Evolutionary conservation across 2,329 filamentous ascomycete species (phyloP).

Genomic region (Fusarium palustre): DNA sequence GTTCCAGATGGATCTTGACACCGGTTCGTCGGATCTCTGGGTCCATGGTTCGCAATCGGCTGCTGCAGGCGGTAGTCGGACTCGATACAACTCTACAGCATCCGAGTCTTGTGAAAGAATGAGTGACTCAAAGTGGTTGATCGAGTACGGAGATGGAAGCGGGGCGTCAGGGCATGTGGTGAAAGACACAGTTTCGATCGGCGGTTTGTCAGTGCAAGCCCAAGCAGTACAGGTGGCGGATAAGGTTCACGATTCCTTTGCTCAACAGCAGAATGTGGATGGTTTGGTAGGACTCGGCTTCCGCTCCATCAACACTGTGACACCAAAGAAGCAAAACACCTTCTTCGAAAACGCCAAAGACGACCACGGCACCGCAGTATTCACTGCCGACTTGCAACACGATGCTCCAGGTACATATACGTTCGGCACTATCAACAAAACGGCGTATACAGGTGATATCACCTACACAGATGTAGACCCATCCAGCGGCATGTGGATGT

Average conservation of each 20-base stretch:
- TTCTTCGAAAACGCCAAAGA: conserved; percentile 54
- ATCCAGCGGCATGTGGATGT: conserved; percentile 73
- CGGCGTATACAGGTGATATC: conserved; percentile 72
- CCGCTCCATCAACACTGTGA: conserved; percentile 57
- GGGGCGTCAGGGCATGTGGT: conserved; percentile 58
- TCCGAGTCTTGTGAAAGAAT: conserved; percentile 55
- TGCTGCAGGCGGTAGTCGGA: conserved; percentile 53
- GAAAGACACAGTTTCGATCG: conserved; percentile 57
- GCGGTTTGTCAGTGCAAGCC: conserved; percentile 54
- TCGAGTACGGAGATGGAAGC: conserved; percentile 60
- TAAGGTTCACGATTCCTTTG: conserved; percentile 56
- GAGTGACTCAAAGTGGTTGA: conserved; percentile 55
- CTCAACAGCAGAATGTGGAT: conserved; percentile 53
- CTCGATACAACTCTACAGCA: conserved; percentile 52
- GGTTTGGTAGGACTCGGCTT: conserved; percentile 60
- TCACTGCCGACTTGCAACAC: conserved; percentile 76
- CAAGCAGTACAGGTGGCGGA: conserved; percentile 60
- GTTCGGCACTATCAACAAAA: conserved; percentile 76
- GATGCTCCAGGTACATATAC: conserved; percentile 71
- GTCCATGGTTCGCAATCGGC: conserved; percentile 61
- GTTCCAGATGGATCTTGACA: conserved; percentile 59
- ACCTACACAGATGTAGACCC: conserved; percentile 71
- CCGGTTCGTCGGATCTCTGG: conserved; percentile 61
- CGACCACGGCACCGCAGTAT: conserved; percentile 56
- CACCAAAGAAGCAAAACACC: conserved; percentile 56